A percentile compares a stretch with the other conserved stretches of the same genome.
phyloP scores from a whole-genome alignment of 306 rosid species.

The Mucuna pruriens region DNA sequence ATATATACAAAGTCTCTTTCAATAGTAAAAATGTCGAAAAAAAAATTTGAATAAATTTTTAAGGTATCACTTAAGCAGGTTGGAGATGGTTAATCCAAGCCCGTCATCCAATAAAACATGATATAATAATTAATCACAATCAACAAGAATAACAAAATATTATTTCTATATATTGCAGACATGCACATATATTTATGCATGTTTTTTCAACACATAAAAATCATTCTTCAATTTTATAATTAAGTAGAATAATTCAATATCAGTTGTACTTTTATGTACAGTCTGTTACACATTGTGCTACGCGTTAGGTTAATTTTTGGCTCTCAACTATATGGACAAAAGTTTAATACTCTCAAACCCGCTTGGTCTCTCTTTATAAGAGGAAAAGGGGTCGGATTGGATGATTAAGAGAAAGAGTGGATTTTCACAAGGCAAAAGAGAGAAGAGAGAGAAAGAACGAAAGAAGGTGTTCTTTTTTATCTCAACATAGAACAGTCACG shows the following conservation, averaged over 20 bases:
- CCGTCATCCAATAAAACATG: background rate
- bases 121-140: conserved; percentile 24
- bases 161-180: background rate
- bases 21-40: too few species aligned
- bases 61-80: conserved; percentile 6
- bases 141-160: conserved; percentile 3
- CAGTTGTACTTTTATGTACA: background rate
- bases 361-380: too few species aligned
- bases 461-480: too few species aligned
- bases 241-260: conserved; percentile 2
- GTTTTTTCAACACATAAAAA: conserved; percentile 5
- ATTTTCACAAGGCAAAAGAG: too few species aligned
- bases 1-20: too few species aligned
- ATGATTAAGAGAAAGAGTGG: too few species aligned
- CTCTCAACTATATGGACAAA: too few species aligned
- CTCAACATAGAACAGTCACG: too few species aligned
- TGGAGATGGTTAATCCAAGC: background rate
- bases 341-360: too few species aligned
- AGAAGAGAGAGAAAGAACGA: too few species aligned
- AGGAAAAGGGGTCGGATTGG: too few species aligned
- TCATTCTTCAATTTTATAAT: background rate
- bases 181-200: background rate
- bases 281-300: background rate
- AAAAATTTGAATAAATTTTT: conserved; percentile 13
- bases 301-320: too few species aligned